These are phyloP conservation scores for Catunica adiposa DNA, from an alignment of 2,329 filamentous ascomycete species.

Conservation along the genomic window DNA sequence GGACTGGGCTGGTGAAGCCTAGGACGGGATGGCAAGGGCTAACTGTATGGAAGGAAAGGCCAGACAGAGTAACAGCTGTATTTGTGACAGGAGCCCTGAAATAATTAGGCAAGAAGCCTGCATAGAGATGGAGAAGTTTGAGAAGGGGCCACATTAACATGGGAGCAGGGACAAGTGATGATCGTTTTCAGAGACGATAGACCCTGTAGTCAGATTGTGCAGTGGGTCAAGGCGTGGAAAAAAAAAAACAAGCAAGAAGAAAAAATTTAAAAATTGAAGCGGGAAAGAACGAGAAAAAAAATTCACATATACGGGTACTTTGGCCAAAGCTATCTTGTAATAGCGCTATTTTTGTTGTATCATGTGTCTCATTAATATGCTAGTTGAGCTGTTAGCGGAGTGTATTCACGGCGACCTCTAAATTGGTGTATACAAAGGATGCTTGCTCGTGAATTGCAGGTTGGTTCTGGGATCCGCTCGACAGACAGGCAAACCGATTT, in stretches of 20 bases:
- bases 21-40: background rate
- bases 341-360: background rate
- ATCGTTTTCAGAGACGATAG: background rate
- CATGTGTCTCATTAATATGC: background rate
- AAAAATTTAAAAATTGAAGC: too few species aligned
- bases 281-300: too few species aligned
- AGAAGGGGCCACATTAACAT: slow-evolving; percentile 10
- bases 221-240: background rate
- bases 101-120: background rate
- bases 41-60: background rate
- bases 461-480: too few species aligned
- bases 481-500: too few species aligned
- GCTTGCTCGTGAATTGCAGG: background rate
- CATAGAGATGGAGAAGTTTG: background rate
- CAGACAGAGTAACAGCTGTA: background rate
- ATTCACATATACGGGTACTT: too few species aligned
- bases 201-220: background rate
- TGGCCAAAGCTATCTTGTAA: background rate
- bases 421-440: background rate
- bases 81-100: background rate
- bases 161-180: background rate
- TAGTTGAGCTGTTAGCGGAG: background rate
- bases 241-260: background rate
- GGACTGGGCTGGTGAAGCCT: background rate
- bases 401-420: background rate